Evolutionary conservation across 2,329 filamentous ascomycete genomes (phyloP), one percentile per base, ranked within the genome.

Genomic region (Aspergillus pseudotamarii): DNA sequence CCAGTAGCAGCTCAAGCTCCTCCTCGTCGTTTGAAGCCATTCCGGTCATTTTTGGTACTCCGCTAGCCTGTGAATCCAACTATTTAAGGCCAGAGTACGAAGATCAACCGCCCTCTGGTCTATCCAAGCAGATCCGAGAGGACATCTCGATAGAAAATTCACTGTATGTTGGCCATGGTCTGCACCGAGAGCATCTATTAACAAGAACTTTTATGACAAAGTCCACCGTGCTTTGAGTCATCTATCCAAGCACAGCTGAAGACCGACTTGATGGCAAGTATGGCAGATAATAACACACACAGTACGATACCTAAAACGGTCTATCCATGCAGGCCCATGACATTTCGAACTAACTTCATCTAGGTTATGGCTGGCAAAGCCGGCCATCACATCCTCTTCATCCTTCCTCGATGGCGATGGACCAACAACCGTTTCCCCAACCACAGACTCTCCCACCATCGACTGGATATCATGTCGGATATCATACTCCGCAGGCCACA

Each of bases 321-420:
- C 41, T 26, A 16, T 23, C 19, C 16, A 4, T 16, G 11, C 46
- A 38, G 32, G 36, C 4, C 6, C 26, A 21, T 19, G 21, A 21
- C 14, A 9, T 23, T 2, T 14, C 50, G 28, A 32, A 59, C 70
- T 74, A 58, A 75, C 67, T 32, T 6, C 1, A 14, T 16, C 16
- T 61, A 77, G 75, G 71, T 46, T 76, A 75, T 67, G 64, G 61
- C 43, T 77, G 74, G 74, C 68, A 68, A 57, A 71, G 69, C 57
- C 71, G 73, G 60, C 69, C 72, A 26, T 69, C 71, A 45, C 72
- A 74, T 32, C 70, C 71, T 30, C 48, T 72, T 38, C 74, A 76
- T 58, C 66, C 70, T 11, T 66, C 72, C 48, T 58, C 73, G 10
- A 71, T 66, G 56, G 61, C 70, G 57, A 69, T 75, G 62, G 74